A percentile compares a stretch with the other conserved stretches of the same genome.
Conservation (phyloP, 352 stramenopile species). For the Lagenidium sp. region DNA sequence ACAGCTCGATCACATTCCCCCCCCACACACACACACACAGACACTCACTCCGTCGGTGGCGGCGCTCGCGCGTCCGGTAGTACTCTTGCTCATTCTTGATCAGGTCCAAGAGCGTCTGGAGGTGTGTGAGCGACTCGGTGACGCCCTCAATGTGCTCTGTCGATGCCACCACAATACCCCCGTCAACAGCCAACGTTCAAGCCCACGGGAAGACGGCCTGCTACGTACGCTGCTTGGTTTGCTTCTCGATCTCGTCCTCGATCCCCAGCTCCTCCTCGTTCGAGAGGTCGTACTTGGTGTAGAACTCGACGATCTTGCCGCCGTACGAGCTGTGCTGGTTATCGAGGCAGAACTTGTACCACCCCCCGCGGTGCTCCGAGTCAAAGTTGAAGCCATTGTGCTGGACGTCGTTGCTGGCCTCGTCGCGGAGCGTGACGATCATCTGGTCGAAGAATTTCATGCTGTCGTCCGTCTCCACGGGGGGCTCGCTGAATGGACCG, state of each 20-base stretch:
- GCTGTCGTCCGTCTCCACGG: constrained; percentile 26
- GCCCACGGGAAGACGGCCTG: neutral
- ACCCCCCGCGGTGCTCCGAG: constrained; percentile 73
- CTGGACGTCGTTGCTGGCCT: constrained; percentile 69
- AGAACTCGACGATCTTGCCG: constrained; percentile 70
- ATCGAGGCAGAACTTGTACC: constrained; percentile 82
- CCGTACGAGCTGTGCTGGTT: constrained; percentile 61
- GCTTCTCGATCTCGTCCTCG: constrained; percentile 63
- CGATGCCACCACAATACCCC: neutral
- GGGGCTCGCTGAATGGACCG: constrained; percentile 47
- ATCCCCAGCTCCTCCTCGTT: constrained; percentile 65
- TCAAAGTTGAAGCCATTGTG: constrained; percentile 86
- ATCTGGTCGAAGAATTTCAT: constrained; percentile 78
- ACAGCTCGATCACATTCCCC: neutral
- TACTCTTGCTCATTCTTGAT: constrained; percentile 79
- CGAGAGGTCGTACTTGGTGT: constrained; percentile 71
- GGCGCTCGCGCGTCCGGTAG: constrained; percentile 55
- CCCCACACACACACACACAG: neutral
- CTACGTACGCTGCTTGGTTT: constrained; percentile 50
- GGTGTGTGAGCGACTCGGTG: constrained; percentile 43
- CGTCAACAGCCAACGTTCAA: neutral
- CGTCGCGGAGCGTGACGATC: constrained; percentile 45
- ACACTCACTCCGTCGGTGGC: constrained; percentile 63
- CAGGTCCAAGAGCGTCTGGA: constrained; percentile 52
- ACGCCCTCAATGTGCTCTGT: constrained; percentile 65